phyloP scores from a whole-genome alignment of 2,329 filamentous ascomycete species.

The Fusarium tuaranense region DNA sequence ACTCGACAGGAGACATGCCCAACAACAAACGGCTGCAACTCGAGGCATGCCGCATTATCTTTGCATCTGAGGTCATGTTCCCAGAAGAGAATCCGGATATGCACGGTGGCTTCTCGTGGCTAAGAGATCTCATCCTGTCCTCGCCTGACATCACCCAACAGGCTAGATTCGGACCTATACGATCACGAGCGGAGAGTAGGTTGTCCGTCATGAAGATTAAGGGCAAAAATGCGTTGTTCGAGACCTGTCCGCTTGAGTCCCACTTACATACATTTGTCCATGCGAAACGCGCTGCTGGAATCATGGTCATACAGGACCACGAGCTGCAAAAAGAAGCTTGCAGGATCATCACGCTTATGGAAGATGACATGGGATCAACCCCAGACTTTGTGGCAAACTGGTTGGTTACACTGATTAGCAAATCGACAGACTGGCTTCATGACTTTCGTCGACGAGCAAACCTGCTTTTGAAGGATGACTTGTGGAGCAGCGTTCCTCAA shows the following conservation, averaged over 20 bases:
- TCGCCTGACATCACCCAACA: slow-evolving; percentile 18
- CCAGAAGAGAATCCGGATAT: slow-evolving; percentile 16
- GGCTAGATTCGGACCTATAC: slow-evolving; percentile 25
- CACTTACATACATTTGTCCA: slow-evolving; percentile 21
- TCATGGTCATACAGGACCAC: not conserved
- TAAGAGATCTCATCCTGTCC: slow-evolving; percentile 27
- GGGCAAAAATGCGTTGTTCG: slow-evolving; percentile 31
- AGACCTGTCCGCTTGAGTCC: slow-evolving; percentile 24
- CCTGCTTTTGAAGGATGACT: not conserved
- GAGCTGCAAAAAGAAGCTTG: slow-evolving; percentile 26
- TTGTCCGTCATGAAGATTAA: slow-evolving; percentile 23
- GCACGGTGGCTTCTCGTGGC: slow-evolving; percentile 18
- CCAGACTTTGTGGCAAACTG: slow-evolving; percentile 34
- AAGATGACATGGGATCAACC: slow-evolving; percentile 24
- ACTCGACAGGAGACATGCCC: slow-evolving; percentile 20
- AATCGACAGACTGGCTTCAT: slow-evolving; percentile 20
- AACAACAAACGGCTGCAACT: slow-evolving; percentile 24
- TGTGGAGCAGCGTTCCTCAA: not conserved
- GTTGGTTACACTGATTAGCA: slow-evolving; percentile 13
- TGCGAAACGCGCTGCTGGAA: not conserved
- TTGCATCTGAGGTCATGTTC: slow-evolving; percentile 35
- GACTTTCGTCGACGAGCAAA: slow-evolving; percentile 21
- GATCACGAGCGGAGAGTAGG: slow-evolving; percentile 25
- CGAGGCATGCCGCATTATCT: slow-evolving; percentile 34
- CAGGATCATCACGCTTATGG: slow-evolving; percentile 24